Base-by-base conservation (phyloP, 2,329 filamentous ascomycete species). In the Onygena corvina region DNA sequence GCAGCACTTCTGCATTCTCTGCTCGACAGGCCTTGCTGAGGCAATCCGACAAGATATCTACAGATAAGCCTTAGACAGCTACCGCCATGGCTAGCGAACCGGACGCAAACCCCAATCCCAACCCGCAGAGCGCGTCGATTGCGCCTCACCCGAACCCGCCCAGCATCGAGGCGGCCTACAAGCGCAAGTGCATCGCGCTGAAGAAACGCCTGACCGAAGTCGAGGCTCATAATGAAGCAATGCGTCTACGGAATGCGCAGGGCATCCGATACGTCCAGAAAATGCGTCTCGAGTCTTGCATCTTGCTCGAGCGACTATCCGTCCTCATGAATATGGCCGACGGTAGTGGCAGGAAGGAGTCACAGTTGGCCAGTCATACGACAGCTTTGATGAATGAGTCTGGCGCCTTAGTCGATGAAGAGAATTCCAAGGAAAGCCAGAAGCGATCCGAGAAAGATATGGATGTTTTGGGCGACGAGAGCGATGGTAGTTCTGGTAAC, bases 151-250 rank as follows among this genome's bases (percentile, higher is more conserved):
- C 72, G 9, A 76, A 81, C 50, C 87, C 90, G 16, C 90, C 92
- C 12, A 94, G 88, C 12, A 88, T 96, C 54, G 90, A 98, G 68
- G 84, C 90, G 64, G 89, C 90, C 46, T 98, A 96, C 69, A 88
- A 92, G 60, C 80, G 86, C 56, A 96, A 98, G 79, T 96, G 90
- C 67, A 87, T 95, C 63, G 85, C 93, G 59, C 78, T 98, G 18
- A 93, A 93, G 70, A 84, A 86, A 59, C 84, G 92, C 53, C 86
- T 92, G 55, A 84, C 82, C 64, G 89, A 95, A 65, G 86, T 96
- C 59, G 89, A 96, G 65, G 81, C 87, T 52, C 83, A 87, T 61
- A 95, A 95, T 65, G 88, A 94, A 59, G 78, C 84, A 50, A 83
- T 86, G 42, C 80, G 86, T 48, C 72, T 86, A 48, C 84, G 87